Evolutionary conservation across 108 stramenopile genomes (phyloP), one percentile per base, ranked within the genome.

Genomic region (Mayamaea pseudoterrestris): DNA sequence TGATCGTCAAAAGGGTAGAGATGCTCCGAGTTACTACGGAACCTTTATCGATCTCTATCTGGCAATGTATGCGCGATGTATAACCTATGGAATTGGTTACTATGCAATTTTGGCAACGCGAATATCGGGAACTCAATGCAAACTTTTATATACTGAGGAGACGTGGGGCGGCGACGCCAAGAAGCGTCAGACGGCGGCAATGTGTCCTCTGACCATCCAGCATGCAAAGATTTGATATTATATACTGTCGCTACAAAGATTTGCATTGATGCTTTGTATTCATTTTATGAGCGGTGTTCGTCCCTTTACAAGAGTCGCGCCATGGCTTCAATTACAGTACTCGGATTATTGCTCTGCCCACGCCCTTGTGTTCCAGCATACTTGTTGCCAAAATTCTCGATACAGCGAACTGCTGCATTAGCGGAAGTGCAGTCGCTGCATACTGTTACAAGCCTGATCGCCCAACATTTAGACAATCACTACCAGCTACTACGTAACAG

Each of bases 31-130:
- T 1, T 77, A 77, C 31, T 71, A 61, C 44, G 63, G 36, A 18
- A 68, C 69, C 28, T 68, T 77, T 65, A 61, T 77, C 16, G 75
- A 77, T 50, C 30, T 71, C 4, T 61, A 55, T 26, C 26, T 77
- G 13, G 69, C 61, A 0, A 47, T 68, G 17, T 23, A 68, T 35
- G 66, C 75, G 2, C 21, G 42, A 16, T 77, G 75, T 48, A 54
- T 77, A 0, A 54, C 66, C 2, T 77, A 63, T 55, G 75, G 75
- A 2, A 61, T 77, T 39, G 75, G 75, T 16, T 67, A 68, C 40
- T 77, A 77, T 55, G 75, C 75, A 1, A 53, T 56, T 2, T 71
- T 77, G 51, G 75, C 65, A 0, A 48, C 69, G 1, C 67, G 71
- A 29, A 41, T 77, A 0, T 57, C 58, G 0, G 75, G 75, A 5